These are phyloP conservation scores for Nicotiana undulata DNA, from an alignment of 257 asterid genomes.

Conservation along the genomic window DNA sequence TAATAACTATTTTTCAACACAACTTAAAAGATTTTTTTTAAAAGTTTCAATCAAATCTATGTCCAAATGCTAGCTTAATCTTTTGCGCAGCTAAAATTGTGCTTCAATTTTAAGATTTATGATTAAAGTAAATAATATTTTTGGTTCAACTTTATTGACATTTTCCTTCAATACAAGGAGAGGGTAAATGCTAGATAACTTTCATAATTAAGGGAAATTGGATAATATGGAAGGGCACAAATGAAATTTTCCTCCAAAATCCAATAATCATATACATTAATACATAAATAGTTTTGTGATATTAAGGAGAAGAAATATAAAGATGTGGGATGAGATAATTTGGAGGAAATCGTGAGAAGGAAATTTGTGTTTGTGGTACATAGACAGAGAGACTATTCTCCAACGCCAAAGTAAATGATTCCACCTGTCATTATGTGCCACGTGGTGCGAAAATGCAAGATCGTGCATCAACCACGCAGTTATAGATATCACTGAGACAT, in stretches of 20 bases:
- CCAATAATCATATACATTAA: background rate
- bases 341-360: background rate
- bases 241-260: background rate
- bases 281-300: background rate
- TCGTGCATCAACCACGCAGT: constrained; percentile 14
- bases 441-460: constrained; percentile 10
- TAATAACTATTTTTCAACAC: too few relatives aligned
- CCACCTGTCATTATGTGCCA: constrained; percentile 24
- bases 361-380: constrained; percentile 21
- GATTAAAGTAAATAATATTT: background rate
- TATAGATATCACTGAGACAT: background rate
- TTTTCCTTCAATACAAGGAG: background rate
- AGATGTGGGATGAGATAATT: background rate
- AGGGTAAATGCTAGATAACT: background rate
- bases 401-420: constrained; percentile 12
- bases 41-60: too few relatives aligned
- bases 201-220: background rate
- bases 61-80: too few relatives aligned
- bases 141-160: background rate
- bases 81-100: too few relatives aligned
- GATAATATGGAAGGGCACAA: background rate
- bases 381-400: background rate
- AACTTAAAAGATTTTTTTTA: too few relatives aligned
- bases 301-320: background rate
- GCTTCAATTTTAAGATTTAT: background rate